These are phyloP conservation scores for Cercophora sp. DNA, from an alignment of 495 filamentous ascomycete genomes.

Conservation along the genomic window DNA sequence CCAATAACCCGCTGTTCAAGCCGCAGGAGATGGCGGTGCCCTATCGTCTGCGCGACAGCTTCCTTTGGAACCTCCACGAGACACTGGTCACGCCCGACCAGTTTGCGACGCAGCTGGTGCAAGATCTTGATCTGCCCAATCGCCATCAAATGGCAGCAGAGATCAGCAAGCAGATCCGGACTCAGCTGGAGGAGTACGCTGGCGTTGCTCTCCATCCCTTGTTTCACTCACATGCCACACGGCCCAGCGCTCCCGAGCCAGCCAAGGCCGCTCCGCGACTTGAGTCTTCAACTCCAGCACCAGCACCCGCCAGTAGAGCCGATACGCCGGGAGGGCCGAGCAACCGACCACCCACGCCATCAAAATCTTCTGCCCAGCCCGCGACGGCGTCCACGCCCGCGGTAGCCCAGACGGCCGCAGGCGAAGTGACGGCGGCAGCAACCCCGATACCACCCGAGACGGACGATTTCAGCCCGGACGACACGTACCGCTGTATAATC, in stretches of 20 bases:
- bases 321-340: slow-evolving; percentile 48
- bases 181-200: slow-evolving; percentile 94
- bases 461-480: slow-evolving; percentile 64
- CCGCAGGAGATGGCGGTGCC: slow-evolving; percentile 71
- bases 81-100: slow-evolving; percentile 89
- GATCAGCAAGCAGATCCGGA: slow-evolving; percentile 90
- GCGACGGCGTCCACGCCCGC: slow-evolving; percentile 14
- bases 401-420: slow-evolving; percentile 20
- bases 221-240: slow-evolving; percentile 61
- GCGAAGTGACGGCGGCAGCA: slow-evolving; percentile 27
- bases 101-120: slow-evolving; percentile 84
- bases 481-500: slow-evolving; percentile 88
- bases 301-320: slow-evolving; percentile 34
- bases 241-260: slow-evolving; percentile 34
- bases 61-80: slow-evolving; percentile 97
- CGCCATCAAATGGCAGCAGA: slow-evolving; percentile 60
- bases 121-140: slow-evolving; percentile 89
- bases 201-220: slow-evolving; percentile 90
- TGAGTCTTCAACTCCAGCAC: slow-evolving; percentile 41
- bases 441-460: slow-evolving; percentile 20
- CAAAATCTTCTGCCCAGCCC: slow-evolving; percentile 18
- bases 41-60: slow-evolving; percentile 85
- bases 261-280: slow-evolving; percentile 29
- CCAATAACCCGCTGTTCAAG: slow-evolving; percentile 66
- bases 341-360: slow-evolving; percentile 27